Conservation (phyloP, 805 yeast genomes). For the Pichia insulana region DNA sequence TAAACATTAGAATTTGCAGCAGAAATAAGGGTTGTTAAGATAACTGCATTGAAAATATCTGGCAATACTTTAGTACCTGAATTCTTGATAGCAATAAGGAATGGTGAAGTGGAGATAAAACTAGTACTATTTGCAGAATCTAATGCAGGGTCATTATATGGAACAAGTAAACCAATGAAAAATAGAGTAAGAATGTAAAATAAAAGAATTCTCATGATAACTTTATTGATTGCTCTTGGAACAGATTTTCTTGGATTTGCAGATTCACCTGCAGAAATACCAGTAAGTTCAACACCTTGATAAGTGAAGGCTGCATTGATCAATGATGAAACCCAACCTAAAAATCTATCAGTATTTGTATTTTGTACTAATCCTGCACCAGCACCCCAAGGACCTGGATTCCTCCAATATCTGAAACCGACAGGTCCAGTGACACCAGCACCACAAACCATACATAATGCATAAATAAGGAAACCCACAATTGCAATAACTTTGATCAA, state of each 20-base stretch:
- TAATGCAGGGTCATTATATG: slow-evolving; percentile 40
- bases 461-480: slow-evolving; percentile 44
- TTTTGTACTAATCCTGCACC: slow-evolving; percentile 13
- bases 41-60: slow-evolving; percentile 58
- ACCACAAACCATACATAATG: slow-evolving; percentile 44
- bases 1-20: slow-evolving; percentile 65
- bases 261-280: slow-evolving; percentile 55
- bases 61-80: slow-evolving; percentile 55
- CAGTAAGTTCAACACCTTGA: slow-evolving; percentile 55
- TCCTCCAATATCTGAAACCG: slow-evolving; percentile 49
- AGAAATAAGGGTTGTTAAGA: slow-evolving; percentile 55
- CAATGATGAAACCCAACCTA: slow-evolving; percentile 50
- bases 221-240: slow-evolving; percentile 53
- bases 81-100: slow-evolving; percentile 49
- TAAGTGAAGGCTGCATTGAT: slow-evolving; percentile 52
- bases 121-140: slow-evolving; percentile 32
- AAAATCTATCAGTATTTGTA: slow-evolving; percentile 27
- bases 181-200: slow-evolving; percentile 44
- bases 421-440: slow-evolving; percentile 51
- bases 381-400: slow-evolving; percentile 44
- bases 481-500: slow-evolving; percentile 44
- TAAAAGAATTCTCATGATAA: slow-evolving; percentile 48
- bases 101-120: slow-evolving; percentile 59
- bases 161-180: slow-evolving; percentile 49
- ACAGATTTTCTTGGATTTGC: slow-evolving; percentile 46